A percentile compares a stretch with the other conserved stretches of the same genome.
phyloP scores from a whole-genome alignment of 345 rosid species.

The Camelina neglecta region DNA sequence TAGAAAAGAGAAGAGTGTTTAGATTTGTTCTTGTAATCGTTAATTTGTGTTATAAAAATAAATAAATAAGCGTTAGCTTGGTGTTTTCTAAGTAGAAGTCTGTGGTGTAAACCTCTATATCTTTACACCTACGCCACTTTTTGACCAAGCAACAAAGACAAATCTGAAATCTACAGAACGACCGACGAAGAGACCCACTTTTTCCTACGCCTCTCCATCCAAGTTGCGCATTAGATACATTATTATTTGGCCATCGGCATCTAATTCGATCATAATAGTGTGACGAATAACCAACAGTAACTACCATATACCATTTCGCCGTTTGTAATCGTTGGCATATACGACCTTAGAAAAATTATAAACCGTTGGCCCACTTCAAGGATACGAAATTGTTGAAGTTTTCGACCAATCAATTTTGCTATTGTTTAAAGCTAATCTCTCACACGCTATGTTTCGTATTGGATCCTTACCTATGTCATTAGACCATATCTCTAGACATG shows the following conservation, averaged over 20 bases:
- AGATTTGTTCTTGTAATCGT: too few species aligned
- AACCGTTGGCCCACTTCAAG: slow-evolving; percentile 4
- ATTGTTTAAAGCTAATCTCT: slow-evolving; percentile 34
- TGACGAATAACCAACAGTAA: slow-evolving; percentile 32
- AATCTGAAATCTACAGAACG: neutral
- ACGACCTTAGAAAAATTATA: slow-evolving; percentile 2
- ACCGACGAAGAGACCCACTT: slow-evolving; percentile 8
- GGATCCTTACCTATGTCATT: slow-evolving; percentile 31
- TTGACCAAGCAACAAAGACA: slow-evolving; percentile 22
- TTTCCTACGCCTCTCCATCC: slow-evolving; percentile 9
- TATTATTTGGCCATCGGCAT: slow-evolving; percentile 19
- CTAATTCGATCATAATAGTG: slow-evolving; percentile 24
- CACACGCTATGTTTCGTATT: slow-evolving; percentile 13
- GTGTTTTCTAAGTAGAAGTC: too few species aligned
- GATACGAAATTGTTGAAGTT: slow-evolving; percentile 1
- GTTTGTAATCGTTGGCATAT: slow-evolving; percentile 21
- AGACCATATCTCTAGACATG: slow-evolving; percentile 21
- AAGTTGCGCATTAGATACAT: neutral
- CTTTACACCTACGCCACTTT: neutral
- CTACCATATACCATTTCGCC: slow-evolving; percentile 6
- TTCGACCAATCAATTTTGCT: slow-evolving; percentile 28
- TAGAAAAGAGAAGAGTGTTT: too few species aligned
- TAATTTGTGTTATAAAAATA: too few species aligned
- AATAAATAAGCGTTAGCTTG: too few species aligned
- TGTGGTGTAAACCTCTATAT: too few species aligned